Conservation (phyloP, 495 filamentous ascomycete species). For the Extremus antarcticus region DNA sequence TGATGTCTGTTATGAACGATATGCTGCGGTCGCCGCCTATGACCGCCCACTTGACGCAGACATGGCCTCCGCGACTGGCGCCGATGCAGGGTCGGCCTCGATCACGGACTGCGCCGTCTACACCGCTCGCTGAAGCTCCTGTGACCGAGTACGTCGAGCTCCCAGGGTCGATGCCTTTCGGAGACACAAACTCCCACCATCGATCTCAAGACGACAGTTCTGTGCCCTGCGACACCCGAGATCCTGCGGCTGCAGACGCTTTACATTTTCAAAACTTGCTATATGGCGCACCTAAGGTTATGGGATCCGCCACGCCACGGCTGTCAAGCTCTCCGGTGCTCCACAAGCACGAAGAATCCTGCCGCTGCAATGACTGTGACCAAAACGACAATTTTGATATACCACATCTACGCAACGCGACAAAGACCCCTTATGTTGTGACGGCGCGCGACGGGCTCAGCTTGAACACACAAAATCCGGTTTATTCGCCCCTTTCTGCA, state of each 20-base stretch:
- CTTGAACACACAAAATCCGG: not conserved
- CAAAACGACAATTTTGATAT: not conserved
- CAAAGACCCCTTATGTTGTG: not conserved
- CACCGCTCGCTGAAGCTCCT: slow-evolving; percentile 16
- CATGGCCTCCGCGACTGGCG: slow-evolving; percentile 17
- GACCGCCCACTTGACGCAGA: slow-evolving; percentile 17
- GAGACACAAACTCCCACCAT: not conserved
- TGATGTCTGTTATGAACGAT: slow-evolving; percentile 30
- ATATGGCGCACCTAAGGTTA: too few relatives aligned
- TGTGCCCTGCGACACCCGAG: not conserved
- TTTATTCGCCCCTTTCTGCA: not conserved
- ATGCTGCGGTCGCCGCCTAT: slow-evolving; percentile 29
- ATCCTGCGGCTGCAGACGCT: not conserved
- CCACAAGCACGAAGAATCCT: too few relatives aligned
- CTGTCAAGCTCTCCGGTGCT: too few relatives aligned
- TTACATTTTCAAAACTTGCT: too few relatives aligned
- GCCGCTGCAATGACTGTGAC: too few relatives aligned
- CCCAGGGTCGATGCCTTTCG: slow-evolving; percentile 19
- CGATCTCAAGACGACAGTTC: not conserved
- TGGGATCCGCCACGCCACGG: too few relatives aligned
- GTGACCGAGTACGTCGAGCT: slow-evolving; percentile 22
- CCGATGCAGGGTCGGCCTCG: slow-evolving; percentile 27
- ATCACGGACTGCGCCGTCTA: slow-evolving; percentile 26
- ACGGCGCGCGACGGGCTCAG: not conserved
- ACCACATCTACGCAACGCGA: not conserved